Evolutionary conservation across 495 filamentous ascomycete species (phyloP), one percentile per base, ranked within the genome.

Genomic region (Umbilicaria muhlenbergii): DNA sequence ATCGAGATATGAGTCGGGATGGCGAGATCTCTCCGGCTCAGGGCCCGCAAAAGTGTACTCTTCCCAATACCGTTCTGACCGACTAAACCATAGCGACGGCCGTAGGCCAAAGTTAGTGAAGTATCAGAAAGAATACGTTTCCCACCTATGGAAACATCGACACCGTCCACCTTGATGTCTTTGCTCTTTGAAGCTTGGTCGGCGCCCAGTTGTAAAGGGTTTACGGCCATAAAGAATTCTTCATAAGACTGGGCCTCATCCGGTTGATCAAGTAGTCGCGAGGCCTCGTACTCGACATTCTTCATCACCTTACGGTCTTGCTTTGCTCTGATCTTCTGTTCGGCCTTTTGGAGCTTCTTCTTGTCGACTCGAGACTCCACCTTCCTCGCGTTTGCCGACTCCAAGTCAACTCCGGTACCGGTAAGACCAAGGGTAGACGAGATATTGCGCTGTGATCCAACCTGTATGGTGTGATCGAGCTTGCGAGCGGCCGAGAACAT

Each of bases 41-140:
- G 65, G 8, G 92, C 91, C 38, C 89, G 71, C 39, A 99, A 72
- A 41, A 99, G 68, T 12, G 91, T 99, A 64, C 81, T 87, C 74
- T 99, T 99, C 70, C 91, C 91, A 44, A 99, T 88, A 86, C 91
- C 91, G 73, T 99, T 99, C 67, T 95, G 81, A 69, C 91, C 91
- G 44, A 96, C 91, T 40, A 96, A 72, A 77, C 91, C 92, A 63
- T 96, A 99, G 43, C 91, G 80, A 52, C 86, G 80, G 32, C 92
- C 86, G 62, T 91, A 95, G 2, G 91, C 83, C 49, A 99, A 71
- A 2, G 87, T 95, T 38, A 99, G 62, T 15, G 72, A 80, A 15
- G 87, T 93, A 58, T 96, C 92, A 36, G 76, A 83, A 51, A 99
- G 58, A 50, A 99, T 99, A 41, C 91, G 77, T 50, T 74, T 70